A percentile compares a stretch with the other conserved stretches of the same genome.
Evolutionary conservation across 176 grass and related monocot species (phyloP).

Genomic region (Metroxylon sagu): DNA sequence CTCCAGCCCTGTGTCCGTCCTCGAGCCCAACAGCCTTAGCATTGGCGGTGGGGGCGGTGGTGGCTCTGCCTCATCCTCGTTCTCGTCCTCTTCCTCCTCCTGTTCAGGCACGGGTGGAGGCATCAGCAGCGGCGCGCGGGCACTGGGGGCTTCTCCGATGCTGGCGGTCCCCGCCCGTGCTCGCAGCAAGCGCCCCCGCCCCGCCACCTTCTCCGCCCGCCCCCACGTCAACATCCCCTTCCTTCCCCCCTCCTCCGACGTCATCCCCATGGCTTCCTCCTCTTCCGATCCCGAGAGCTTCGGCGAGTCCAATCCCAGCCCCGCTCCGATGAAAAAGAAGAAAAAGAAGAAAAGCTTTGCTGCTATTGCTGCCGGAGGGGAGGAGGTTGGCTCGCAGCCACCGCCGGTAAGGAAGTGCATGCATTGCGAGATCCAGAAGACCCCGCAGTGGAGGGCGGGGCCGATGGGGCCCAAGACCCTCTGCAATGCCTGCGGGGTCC

Average conservation of each 20-base stretch:
- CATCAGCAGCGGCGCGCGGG: conserved; percentile 20
- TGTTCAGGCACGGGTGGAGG: conserved; percentile 55
- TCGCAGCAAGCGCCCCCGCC: conserved; percentile 75
- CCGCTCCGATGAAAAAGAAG: conserved; percentile 36
- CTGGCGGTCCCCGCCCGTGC: conserved; percentile 52
- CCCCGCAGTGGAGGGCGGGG: conserved; percentile 92
- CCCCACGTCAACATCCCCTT: conserved; percentile 18
- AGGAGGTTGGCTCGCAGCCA: background rate
- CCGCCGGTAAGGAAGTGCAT: conserved; percentile 67
- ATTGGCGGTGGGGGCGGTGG: background rate
- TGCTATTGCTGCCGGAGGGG: conserved; percentile 21
- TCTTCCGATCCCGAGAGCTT: conserved; percentile 10
- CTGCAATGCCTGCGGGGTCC: conserved; percentile 95
- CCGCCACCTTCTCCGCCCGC: conserved; percentile 32
- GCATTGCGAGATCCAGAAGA: conserved; percentile 98
- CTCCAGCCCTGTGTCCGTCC: conserved; percentile 78
- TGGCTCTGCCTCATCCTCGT: too few relatives aligned
- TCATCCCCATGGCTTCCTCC: conserved; percentile 34
- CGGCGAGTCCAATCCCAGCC: background rate
- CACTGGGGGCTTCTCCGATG: conserved; percentile 34
- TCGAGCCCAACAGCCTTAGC: conserved; percentile 47
- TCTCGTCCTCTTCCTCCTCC: conserved; percentile 30
- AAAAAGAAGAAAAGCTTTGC: conserved; percentile 29
- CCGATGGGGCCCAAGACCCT: conserved; percentile 94
- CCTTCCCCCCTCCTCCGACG: conserved; percentile 23